A percentile compares a stretch with the other conserved stretches of the same genome.
phyloP scores from a whole-genome alignment of 225 moss, liverwort and hornwort genomes.

The Pleurozium schreberi region DNA sequence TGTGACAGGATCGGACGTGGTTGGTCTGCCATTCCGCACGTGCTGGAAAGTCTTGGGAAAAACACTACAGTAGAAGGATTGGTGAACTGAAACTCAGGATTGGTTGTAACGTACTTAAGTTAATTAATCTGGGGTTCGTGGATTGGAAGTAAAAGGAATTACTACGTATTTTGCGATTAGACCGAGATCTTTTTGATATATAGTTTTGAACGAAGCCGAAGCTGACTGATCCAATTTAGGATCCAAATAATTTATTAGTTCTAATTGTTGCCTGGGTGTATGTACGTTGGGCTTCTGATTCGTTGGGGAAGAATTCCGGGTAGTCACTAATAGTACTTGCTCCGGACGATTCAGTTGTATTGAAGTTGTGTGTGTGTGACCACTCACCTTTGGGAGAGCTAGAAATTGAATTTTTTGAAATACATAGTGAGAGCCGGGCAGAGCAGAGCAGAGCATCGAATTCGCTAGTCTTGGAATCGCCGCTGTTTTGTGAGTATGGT shows the following conservation, averaged over 20 bases:
- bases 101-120: too few relatives aligned
- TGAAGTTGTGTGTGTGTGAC: not conserved
- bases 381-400: too few relatives aligned
- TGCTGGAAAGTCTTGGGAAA: not conserved
- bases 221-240: too few relatives aligned
- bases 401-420: not conserved
- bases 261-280: too few relatives aligned
- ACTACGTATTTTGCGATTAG: too few relatives aligned
- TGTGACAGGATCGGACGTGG: not conserved
- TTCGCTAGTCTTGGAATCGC: not conserved
- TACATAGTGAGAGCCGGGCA: not conserved
- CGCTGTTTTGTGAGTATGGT: conserved; percentile 25
- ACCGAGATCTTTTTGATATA: not conserved
- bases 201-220: not conserved
- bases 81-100: not conserved
- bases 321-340: not conserved
- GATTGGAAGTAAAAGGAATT: not conserved
- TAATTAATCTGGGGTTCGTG: not conserved
- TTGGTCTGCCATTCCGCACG: not conserved
- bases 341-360: too few relatives aligned
- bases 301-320: too few relatives aligned
- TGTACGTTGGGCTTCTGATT: not conserved
- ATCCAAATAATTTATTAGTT: not conserved
- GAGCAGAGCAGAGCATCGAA: not conserved
- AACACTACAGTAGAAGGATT: too few relatives aligned